Percentiles rank a stretch among this genome's conserved stretches.
Conservation (phyloP, 495 filamentous ascomycete genomes). For the Evernia prunastri region DNA sequence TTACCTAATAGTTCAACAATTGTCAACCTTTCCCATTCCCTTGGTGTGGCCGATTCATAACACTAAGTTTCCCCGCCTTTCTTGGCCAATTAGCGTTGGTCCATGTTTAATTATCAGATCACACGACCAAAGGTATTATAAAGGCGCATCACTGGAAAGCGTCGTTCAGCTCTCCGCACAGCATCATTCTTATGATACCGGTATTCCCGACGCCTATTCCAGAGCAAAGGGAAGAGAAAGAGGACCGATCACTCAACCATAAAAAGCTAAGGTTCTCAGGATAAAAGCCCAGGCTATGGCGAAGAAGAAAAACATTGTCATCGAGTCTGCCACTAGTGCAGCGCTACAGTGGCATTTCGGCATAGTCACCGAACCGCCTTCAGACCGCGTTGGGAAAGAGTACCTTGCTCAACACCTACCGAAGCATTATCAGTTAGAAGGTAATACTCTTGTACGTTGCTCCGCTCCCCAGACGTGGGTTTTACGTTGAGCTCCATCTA, state of each 20-base stretch:
- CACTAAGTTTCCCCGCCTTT: too few species aligned
- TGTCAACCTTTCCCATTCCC: too few species aligned
- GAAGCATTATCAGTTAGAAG: neutral
- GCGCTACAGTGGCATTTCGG: neutral
- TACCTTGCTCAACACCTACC: neutral
- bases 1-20: too few species aligned
- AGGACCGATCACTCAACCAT: neutral
- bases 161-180: neutral
- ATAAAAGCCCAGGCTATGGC: neutral
- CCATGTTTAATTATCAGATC: too few species aligned
- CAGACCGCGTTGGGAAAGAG: neutral
- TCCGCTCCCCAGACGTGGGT: neutral
- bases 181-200: neutral
- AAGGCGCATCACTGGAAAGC: too few species aligned
- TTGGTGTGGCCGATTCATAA: too few species aligned
- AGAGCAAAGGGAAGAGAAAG: neutral
- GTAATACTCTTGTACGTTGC: neutral
- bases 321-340: too few species aligned
- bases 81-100: too few species aligned
- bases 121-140: too few species aligned
- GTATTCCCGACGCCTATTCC: neutral
- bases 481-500: neutral
- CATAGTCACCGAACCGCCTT: slow-evolving; percentile 1
- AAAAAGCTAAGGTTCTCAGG: neutral
- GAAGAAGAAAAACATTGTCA: neutral